Conservation (phyloP, 805 yeast genomes). For the Suhomyces canberraensis region DNA sequence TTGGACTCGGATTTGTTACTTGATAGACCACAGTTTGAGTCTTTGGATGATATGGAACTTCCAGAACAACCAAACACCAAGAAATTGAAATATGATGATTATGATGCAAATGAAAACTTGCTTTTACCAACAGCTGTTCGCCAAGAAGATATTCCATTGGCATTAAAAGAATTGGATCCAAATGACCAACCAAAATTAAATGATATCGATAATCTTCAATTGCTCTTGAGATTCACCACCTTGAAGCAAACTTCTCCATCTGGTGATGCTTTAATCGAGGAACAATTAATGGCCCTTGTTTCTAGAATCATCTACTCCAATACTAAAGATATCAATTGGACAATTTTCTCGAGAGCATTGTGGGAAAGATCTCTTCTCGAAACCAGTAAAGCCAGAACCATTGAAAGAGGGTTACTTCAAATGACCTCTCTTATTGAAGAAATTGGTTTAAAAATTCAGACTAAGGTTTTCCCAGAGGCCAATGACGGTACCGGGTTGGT, state of each 20-base stretch:
- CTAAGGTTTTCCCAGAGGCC: constrained; percentile 51
- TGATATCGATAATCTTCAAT: constrained; percentile 69
- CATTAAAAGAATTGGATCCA: constrained; percentile 60
- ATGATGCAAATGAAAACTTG: constrained; percentile 24
- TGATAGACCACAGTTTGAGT: constrained; percentile 71
- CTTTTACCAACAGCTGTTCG: constrained; percentile 62
- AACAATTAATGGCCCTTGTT: constrained; percentile 76
- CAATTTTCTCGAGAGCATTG: constrained; percentile 72
- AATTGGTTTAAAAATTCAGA: constrained; percentile 62
- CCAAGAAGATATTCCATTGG: constrained; percentile 60
- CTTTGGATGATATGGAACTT: constrained; percentile 46
- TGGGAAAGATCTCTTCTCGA: constrained; percentile 91
- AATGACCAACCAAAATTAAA: constrained; percentile 74
- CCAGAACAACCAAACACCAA: constrained; percentile 32
- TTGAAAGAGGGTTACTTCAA: constrained; percentile 91
- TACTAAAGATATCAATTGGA: constrained; percentile 57
- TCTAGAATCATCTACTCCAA: constrained; percentile 63
- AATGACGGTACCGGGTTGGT: constrained; percentile 32
- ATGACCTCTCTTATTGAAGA: constrained; percentile 91
- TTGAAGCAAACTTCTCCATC: constrained; percentile 70
- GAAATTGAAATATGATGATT: constrained; percentile 40
- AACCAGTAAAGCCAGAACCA: constrained; percentile 74
- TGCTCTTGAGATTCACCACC: constrained; percentile 63
- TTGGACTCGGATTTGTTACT: constrained; percentile 75
- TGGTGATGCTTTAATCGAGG: constrained; percentile 67